These are phyloP conservation scores for Penicillium aurantiogriseum DNA, from an alignment of 2,329 filamentous ascomycete genomes.

Conservation along the genomic window DNA sequence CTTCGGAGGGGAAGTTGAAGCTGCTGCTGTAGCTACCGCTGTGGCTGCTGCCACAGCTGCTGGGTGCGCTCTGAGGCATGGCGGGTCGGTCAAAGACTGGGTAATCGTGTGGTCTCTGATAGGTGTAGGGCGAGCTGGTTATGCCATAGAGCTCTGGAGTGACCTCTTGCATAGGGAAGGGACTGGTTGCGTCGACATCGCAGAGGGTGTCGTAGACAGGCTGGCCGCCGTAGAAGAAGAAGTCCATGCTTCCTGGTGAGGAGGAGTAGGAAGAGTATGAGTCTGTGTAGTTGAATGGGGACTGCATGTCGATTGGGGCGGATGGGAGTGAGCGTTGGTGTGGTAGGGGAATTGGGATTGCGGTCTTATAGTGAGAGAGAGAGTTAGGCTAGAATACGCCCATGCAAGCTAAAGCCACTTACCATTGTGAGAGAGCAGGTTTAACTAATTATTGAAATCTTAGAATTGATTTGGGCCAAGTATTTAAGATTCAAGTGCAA, in stretches of 20 bases:
- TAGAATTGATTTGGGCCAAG: neutral
- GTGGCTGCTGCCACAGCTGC: constrained; percentile 20
- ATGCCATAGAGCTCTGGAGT: constrained; percentile 18
- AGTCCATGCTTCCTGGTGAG: constrained; percentile 26
- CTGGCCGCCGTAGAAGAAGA: constrained; percentile 24
- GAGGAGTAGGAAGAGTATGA: constrained; percentile 22
- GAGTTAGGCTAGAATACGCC: constrained; percentile 11
- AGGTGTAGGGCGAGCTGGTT: constrained; percentile 24
- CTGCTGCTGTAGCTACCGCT: constrained; percentile 9
- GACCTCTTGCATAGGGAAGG: constrained; percentile 19
- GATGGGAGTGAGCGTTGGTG: constrained; percentile 4
- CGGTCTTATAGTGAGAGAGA: constrained; percentile 14
- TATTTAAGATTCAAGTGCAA: neutral
- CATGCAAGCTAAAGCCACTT: constrained; percentile 3
- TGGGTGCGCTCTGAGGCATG: constrained; percentile 28
- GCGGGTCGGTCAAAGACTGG: constrained; percentile 23
- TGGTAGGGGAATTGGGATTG: constrained; percentile 13
- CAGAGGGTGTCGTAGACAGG: constrained; percentile 21
- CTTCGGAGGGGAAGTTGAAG: constrained; percentile 19
- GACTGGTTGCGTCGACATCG: constrained; percentile 17
- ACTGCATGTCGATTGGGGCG: constrained; percentile 20
- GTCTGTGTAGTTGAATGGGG: constrained; percentile 20
- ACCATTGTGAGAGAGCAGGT: constrained; percentile 20
- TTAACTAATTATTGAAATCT: constrained; percentile 9
- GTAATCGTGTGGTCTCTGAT: constrained; percentile 12